phyloP scores from a whole-genome alignment of 441 rosid species.

The Populus hybrid region DNA sequence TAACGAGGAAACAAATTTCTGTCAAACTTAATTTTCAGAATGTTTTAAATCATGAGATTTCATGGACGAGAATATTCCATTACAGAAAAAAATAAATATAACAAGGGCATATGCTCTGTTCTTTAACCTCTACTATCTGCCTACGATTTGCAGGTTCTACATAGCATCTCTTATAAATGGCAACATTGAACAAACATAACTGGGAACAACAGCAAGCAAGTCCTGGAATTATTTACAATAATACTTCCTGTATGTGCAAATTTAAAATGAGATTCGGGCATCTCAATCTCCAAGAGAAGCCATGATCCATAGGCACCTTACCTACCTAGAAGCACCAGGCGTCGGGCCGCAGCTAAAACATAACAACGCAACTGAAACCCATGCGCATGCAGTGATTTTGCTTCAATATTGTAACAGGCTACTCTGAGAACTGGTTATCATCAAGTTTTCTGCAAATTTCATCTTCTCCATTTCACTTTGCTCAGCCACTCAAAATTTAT shows the following conservation, averaged over 20 bases:
- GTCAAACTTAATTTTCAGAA: neutral
- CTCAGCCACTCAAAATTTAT: conserved; percentile 68
- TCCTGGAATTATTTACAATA: conserved; percentile 21
- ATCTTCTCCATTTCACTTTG: conserved; percentile 48
- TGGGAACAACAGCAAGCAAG: conserved; percentile 2
- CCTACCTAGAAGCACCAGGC: neutral
- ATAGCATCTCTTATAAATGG: neutral
- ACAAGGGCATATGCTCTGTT: neutral
- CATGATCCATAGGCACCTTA: conserved; percentile 1
- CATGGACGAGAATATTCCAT: neutral
- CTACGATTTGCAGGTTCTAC: neutral
- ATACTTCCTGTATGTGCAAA: neutral
- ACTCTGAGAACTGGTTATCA: neutral
- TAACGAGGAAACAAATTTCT: neutral
- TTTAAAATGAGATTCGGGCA: neutral
- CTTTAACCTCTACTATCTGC: neutral
- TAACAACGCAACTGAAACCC: neutral
- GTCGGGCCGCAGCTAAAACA: neutral
- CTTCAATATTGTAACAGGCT: neutral
- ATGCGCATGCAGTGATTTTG: neutral
- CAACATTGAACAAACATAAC: conserved; percentile 9
- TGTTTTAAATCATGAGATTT: neutral
- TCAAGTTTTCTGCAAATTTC: conserved; percentile 54
- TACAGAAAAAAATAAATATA: neutral
- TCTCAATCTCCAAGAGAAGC: conserved; percentile 7